Conservation (phyloP, 2,329 filamentous ascomycete genomes). For the Ophiostoma perfectum region DNA sequence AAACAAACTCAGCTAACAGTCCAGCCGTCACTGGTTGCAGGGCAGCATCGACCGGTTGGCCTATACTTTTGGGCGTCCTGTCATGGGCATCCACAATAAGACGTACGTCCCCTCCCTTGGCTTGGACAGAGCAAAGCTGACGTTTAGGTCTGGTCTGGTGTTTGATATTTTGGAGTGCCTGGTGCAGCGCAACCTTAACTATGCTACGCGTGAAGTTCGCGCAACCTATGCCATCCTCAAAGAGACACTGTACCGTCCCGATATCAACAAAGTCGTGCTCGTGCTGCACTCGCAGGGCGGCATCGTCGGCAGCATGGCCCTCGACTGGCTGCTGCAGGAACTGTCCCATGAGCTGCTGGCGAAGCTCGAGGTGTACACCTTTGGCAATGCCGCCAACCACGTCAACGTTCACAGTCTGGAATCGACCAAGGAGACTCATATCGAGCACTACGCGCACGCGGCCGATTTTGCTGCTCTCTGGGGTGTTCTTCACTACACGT, state of each 20-base stretch:
- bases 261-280: constrained; percentile 64
- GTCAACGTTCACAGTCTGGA: constrained; percentile 65
- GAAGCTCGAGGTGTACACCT: constrained; percentile 72
- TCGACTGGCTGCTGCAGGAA: constrained; percentile 73
- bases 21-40: constrained; percentile 61
- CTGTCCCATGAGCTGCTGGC: constrained; percentile 58
- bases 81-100: constrained; percentile 69
- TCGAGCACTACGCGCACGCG: constrained; percentile 75
- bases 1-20: background rate
- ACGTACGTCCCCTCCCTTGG: constrained; percentile 41
- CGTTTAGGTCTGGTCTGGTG: constrained; percentile 52
- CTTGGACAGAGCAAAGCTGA: background rate
- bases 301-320: constrained; percentile 64
- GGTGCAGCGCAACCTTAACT: constrained; percentile 67
- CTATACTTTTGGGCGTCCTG: constrained; percentile 63
- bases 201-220: constrained; percentile 63
- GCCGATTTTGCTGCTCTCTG: constrained; percentile 69
- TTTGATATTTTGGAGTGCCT: constrained; percentile 75
- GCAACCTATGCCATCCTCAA: constrained; percentile 59
- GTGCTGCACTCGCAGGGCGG: constrained; percentile 73
- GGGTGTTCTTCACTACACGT: constrained; percentile 64
- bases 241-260: constrained; percentile 54
- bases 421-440: constrained; percentile 40
- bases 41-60: constrained; percentile 66
- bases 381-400: constrained; percentile 72